Conservation (phyloP, 179 eudicot species). For the Monotropa hypopitys region DNA sequence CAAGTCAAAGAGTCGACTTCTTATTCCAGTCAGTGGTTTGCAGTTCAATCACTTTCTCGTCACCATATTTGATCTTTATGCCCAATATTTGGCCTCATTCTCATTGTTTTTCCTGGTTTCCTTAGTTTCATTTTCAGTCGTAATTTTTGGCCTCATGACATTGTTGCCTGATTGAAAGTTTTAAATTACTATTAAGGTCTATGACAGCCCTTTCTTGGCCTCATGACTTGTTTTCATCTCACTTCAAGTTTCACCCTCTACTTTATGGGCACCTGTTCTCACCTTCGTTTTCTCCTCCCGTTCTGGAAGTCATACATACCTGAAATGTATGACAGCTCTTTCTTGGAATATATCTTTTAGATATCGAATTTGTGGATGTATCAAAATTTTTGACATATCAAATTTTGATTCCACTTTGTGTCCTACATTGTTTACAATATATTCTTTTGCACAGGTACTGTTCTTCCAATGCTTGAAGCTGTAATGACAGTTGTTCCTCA, state of each 20-base stretch:
- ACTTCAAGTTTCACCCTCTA: not conserved
- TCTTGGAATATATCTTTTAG: not conserved
- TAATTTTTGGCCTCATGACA: no score
- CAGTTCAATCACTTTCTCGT: not conserved
- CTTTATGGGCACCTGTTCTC: not conserved
- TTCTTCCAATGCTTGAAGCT: constrained; percentile 89
- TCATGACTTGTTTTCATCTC: not conserved
- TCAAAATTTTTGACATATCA: no score
- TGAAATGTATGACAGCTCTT: not conserved
- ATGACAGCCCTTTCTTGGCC: no score
- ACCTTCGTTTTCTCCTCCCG: not conserved
- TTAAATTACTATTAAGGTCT: no score
- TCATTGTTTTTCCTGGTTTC: not conserved
- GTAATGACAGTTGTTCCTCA: constrained; percentile 56
- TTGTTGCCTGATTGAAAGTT: no score
- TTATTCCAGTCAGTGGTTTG: not conserved
- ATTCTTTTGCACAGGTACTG: constrained; percentile 45
- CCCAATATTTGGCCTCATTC: not conserved
- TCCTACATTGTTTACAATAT: not conserved
- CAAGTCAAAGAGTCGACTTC: not conserved
- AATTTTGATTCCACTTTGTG: not conserved
- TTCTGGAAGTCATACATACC: no score
- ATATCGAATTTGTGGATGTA: not conserved
- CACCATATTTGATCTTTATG: not conserved
- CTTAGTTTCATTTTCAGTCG: not conserved